Evolutionary conservation across 331 rosid species (phyloP), one percentile per base, ranked within the genome.

Genomic region (Malus hybrid): DNA sequence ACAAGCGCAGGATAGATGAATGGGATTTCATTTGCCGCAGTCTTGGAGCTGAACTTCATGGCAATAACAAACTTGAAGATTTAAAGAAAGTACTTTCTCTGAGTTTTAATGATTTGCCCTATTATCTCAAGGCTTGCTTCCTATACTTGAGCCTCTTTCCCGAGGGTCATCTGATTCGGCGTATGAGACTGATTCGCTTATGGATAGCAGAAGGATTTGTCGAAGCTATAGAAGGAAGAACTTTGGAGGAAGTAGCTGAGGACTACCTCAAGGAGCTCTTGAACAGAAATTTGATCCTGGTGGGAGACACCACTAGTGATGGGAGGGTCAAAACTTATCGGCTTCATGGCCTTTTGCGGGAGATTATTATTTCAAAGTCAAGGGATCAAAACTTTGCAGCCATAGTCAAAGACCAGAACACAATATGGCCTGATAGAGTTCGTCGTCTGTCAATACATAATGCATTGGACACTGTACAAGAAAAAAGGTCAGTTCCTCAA

Each of bases 161-260:
- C 3, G 77, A 80, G 75, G 80, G 55, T 50, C 64, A 75, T 48
- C 42, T 20, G 28, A 69, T 80, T 28, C 50, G 53, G 46, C 72
- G 42, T 26, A 29, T 69, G 10, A 68, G 77, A 36, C 46, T 80
- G 30, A 75, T 75, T 28, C 80, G 84, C 32, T 24, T 67, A 29
- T 80, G 84, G 84, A 65, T 75, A 19, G 84, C 84, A 3, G 80
- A 80, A 65, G 80, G 84, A 26, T 80, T 80, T 14, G 36, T 80
- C 1, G 72, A 80, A 26, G 55, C 61, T 10, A 22, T 53, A 30
- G 63, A 75, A 16, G 73, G 75, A 71, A 70, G 76, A 42, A 46
- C 84, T 26, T 63, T 55, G 32, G 84, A 80, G 44, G 65, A 7
- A 36, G 77, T 75, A 64, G 80, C 73, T n/a, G 68, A 63, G 3